These are phyloP conservation scores for Saprolegnia parasitica DNA, from an alignment of 352 stramenopile species.

Conservation along the genomic window DNA sequence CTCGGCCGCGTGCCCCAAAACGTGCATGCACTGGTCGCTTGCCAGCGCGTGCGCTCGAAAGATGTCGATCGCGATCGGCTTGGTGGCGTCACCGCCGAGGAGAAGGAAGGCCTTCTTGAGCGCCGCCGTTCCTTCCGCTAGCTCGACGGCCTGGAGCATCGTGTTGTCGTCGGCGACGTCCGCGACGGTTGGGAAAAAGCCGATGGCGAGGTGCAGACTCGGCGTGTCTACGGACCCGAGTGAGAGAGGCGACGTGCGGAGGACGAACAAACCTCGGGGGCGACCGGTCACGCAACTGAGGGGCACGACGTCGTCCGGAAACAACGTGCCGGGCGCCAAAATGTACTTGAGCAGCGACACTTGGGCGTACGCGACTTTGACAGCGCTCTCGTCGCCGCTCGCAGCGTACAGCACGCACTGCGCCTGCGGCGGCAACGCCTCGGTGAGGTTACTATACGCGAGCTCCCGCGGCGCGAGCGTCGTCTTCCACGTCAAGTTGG, in stretches of 20 bases:
- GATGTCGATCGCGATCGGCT: slow-evolving; percentile 33
- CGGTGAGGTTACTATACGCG: slow-evolving; percentile 15
- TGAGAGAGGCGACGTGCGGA: not conserved
- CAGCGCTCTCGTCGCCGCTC: not conserved
- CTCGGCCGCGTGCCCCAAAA: slow-evolving; percentile 42
- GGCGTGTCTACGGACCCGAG: not conserved
- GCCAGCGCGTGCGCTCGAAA: slow-evolving; percentile 34
- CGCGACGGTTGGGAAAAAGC: not conserved
- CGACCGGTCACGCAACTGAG: slow-evolving; percentile 2
- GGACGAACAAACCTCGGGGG: not conserved
- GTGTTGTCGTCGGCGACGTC: slow-evolving; percentile 19
- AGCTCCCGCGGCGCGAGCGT: not conserved
- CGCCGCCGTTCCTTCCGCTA: slow-evolving; percentile 40
- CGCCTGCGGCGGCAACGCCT: slow-evolving; percentile 3
- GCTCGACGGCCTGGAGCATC: slow-evolving; percentile 29
- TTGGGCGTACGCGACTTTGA: slow-evolving; percentile 23
- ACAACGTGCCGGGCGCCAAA: not conserved
- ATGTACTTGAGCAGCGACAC: slow-evolving; percentile 25
- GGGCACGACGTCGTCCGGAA: slow-evolving; percentile 1
- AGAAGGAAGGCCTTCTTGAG: slow-evolving; percentile 43
- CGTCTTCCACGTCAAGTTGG: slow-evolving; percentile 8
- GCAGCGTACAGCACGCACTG: slow-evolving; percentile 18
- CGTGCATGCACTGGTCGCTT: slow-evolving; percentile 12
- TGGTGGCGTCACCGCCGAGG: slow-evolving; percentile 39
- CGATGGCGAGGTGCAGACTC: not conserved